phyloP scores from a whole-genome alignment of 2,329 filamentous ascomycete genomes.

The Nemania bipapillata region DNA sequence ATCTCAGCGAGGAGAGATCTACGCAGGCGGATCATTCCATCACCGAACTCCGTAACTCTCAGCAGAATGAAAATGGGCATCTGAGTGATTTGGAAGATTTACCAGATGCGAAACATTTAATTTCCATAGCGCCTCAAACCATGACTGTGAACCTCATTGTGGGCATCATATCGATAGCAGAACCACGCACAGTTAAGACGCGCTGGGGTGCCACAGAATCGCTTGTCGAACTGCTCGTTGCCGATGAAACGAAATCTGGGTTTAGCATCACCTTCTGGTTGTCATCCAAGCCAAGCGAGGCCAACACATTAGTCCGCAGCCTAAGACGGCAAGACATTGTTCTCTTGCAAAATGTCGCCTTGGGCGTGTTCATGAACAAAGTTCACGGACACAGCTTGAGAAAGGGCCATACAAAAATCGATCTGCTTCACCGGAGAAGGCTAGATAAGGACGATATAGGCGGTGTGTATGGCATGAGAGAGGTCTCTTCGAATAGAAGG shows the following conservation, averaged over 20 bases:
- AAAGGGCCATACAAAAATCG: constrained; percentile 74
- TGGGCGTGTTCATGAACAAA: constrained; percentile 77
- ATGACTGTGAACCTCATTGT: constrained; percentile 85
- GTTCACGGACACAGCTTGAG: constrained; percentile 88
- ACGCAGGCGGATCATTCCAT: constrained; percentile 44
- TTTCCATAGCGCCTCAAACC: constrained; percentile 78
- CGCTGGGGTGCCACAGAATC: constrained; percentile 70
- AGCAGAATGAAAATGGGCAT: constrained; percentile 51
- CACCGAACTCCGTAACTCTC: constrained; percentile 39
- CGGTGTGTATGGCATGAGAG: constrained; percentile 67
- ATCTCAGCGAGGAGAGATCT: constrained; percentile 49
- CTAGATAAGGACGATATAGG: constrained; percentile 63
- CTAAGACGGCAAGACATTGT: constrained; percentile 80
- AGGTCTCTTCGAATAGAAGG: constrained; percentile 55
- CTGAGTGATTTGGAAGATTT: constrained; percentile 75
- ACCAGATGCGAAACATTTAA: constrained; percentile 73
- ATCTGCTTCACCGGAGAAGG: constrained; percentile 70
- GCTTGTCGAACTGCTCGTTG: constrained; percentile 80
- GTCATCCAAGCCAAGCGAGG: constrained; percentile 48
- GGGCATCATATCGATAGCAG: constrained; percentile 77
- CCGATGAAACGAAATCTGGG: constrained; percentile 83
- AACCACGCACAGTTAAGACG: constrained; percentile 74
- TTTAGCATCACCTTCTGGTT: constrained; percentile 91
- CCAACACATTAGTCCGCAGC: constrained; percentile 44
- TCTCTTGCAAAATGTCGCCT: constrained; percentile 79